A percentile compares a stretch with the other conserved stretches of the same genome.
phyloP scores from a whole-genome alignment of 352 stramenopile genomes.

The Paralagenidium karlingii region DNA sequence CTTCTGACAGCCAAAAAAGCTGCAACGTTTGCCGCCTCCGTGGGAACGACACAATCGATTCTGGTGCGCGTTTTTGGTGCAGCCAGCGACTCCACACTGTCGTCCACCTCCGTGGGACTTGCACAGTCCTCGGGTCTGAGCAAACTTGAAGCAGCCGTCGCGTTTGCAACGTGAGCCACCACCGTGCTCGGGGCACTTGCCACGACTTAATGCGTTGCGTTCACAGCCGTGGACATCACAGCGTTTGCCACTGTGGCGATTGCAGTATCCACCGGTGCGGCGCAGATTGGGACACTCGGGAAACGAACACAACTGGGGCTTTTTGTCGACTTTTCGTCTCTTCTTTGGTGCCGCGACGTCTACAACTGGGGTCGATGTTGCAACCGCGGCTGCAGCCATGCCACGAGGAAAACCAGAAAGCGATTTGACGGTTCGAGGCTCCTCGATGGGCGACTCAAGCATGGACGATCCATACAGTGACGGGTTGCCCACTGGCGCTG shows the following conservation, averaged over 20 bases:
- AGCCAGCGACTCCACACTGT: slow-evolving; percentile 58
- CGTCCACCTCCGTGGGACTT: slow-evolving; percentile 75
- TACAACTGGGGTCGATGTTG: too few relatives aligned
- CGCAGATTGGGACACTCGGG: slow-evolving; percentile 65
- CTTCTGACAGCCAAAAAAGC: slow-evolving; percentile 67
- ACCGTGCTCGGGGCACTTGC: slow-evolving; percentile 76
- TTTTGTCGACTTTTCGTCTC: too few relatives aligned
- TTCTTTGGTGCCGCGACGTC: too few relatives aligned
- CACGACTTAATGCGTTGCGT: slow-evolving; percentile 66
- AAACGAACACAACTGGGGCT: too few relatives aligned
- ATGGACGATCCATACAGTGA: too few relatives aligned
- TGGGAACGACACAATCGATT: slow-evolving; percentile 74
- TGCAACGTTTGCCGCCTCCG: slow-evolving; percentile 69
- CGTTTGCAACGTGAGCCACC: slow-evolving; percentile 76
- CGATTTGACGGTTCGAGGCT: too few relatives aligned
- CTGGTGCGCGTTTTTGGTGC: slow-evolving; percentile 76
- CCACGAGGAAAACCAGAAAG: too few relatives aligned
- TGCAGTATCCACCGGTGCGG: slow-evolving; percentile 65
- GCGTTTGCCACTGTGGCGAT: slow-evolving; percentile 70
- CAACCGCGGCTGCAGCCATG: too few relatives aligned
- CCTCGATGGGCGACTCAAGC: too few relatives aligned
- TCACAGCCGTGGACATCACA: slow-evolving; percentile 53
- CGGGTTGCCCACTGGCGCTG: too few relatives aligned
- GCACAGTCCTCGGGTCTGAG: slow-evolving; percentile 67
- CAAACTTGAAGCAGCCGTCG: slow-evolving; percentile 76